Conservation (phyloP, 2,329 filamentous ascomycete species). For the Aspergillus hortae region DNA sequence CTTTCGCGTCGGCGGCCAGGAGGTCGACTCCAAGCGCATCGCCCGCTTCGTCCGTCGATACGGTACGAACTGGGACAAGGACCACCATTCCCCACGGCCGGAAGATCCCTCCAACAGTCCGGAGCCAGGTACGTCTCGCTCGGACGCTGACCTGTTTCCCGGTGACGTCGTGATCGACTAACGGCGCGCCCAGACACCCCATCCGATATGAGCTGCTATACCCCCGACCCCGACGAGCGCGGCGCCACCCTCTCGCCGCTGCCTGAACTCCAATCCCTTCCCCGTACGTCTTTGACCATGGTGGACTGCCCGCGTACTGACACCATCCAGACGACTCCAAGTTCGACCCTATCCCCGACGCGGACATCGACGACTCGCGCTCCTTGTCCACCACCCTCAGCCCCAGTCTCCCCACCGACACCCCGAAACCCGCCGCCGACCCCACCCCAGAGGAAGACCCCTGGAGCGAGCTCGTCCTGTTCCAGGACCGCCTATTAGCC, state of each 20-base stretch:
- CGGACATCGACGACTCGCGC: conserved; percentile 24
- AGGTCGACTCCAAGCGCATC: conserved; percentile 33
- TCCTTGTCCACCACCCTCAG: conserved; percentile 17
- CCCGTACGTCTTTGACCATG: too few relatives aligned
- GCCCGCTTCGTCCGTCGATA: conserved; percentile 33
- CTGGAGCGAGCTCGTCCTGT: conserved; percentile 15
- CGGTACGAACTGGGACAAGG: conserved; percentile 24
- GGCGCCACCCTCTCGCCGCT: conserved; percentile 26
- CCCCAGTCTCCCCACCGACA: conserved; percentile 10
- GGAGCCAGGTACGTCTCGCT: conserved; percentile 27
- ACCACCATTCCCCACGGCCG: conserved; percentile 4
- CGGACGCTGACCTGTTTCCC: not conserved
- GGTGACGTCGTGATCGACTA: not conserved
- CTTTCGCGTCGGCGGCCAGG: conserved; percentile 32
- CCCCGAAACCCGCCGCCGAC: conserved; percentile 9
- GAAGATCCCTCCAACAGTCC: conserved; percentile 22
- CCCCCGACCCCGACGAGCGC: conserved; percentile 31
- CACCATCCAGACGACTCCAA: conserved; percentile 18
- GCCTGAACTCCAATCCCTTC: conserved; percentile 24
- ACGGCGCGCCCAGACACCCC: conserved; percentile 25
- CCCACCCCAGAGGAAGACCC: conserved; percentile 4
- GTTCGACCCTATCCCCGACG: conserved; percentile 23
- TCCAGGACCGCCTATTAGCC: conserved; percentile 15
- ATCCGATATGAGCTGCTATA: conserved; percentile 38
- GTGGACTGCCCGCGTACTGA: not conserved